phyloP scores from a whole-genome alignment of 768 basidiomycete genomes.

The Lactarius sp. region DNA sequence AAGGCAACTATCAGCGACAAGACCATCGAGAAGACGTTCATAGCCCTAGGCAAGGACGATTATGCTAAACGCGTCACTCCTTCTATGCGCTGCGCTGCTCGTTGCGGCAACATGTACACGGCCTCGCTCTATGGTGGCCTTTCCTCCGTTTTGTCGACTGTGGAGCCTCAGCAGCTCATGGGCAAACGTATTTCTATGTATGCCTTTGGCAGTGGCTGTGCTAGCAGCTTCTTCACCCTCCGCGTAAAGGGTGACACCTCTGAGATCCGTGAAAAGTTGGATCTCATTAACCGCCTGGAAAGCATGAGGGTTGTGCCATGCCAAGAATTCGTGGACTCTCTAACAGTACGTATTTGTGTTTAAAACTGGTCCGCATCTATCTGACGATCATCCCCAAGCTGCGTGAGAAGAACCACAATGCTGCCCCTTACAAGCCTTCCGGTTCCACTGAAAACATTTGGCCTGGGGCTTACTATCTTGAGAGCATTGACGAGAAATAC shows the following conservation, averaged over 20 bases:
- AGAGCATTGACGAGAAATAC: conserved; percentile 84
- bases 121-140: conserved; percentile 94
- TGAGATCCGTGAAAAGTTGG: conserved; percentile 75
- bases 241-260: conserved; percentile 83
- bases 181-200: conserved; percentile 90
- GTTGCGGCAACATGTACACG: conserved; percentile 98
- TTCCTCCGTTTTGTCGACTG: conserved; percentile 73
- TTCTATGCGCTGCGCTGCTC: conserved; percentile 79
- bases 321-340: conserved; percentile 85
- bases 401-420: conserved; percentile 95
- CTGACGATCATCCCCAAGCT: conserved; percentile 40
- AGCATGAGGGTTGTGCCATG: conserved; percentile 89
- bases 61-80: conserved; percentile 77
- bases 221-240: conserved; percentile 89
- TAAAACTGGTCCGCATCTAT: neutral
- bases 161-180: conserved; percentile 62
- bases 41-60: conserved; percentile 65
- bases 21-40: conserved; percentile 90
- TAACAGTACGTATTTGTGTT: conserved; percentile 44
- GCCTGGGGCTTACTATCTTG: conserved; percentile 92
- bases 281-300: conserved; percentile 71
- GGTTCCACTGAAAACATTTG: conserved; percentile 91
- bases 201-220: conserved; percentile 94
- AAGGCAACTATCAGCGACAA: conserved; percentile 87
- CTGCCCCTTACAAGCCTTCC: conserved; percentile 74